Base-by-base conservation (phyloP, 305 asterid species). In the Ilex paraguariensis region DNA sequence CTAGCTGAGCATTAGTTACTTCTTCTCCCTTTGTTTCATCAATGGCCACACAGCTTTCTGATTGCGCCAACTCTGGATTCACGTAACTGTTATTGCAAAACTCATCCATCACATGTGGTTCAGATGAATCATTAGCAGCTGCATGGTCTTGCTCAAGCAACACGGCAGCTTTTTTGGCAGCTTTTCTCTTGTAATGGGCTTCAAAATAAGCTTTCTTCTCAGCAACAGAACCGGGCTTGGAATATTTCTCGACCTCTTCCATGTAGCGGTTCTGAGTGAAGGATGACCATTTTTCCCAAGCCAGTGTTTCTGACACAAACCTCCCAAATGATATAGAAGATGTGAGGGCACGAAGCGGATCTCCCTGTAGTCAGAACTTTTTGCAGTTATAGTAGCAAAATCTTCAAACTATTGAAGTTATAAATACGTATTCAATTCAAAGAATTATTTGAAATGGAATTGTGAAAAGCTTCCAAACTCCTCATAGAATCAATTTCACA, bases 161-260 rank as follows among this genome's bases (percentile, higher is more conserved):
- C 1, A 78, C 76, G 60, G 89, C 87, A 61, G 93, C 91, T 74
- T 87, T 81, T 71, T 66, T 71, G 15, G 81, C 75, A 53, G 75
- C 79, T 32, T 83, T 77, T 58, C 79, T 83, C 81, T 85, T 89
- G 70, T 80, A 82, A 70, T 84, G 97, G 62, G 96, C 97, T 76
- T 91, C 98, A 28, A 91, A 89, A 72, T 80, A 87, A 66, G 98
- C 97, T 76, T 83, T 91, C 84, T 87, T 91, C 78, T 78, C 95
- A 56, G 98, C 98, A 69, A 91, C 96, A 66, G 96, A 81, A 70
- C 98, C 98, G 48, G 98, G 98, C 66, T 59, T 86, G 16, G 94
- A 77, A 58, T 76, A 88, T 80, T 65, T 88, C 84, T 83, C 88
- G 12, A 77, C 90, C 64, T 91, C 96, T 75, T 91, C 98, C 75